Base-by-base conservation (phyloP, 176 grass and related monocot genomes). In the Raddia guianensis region DNA sequence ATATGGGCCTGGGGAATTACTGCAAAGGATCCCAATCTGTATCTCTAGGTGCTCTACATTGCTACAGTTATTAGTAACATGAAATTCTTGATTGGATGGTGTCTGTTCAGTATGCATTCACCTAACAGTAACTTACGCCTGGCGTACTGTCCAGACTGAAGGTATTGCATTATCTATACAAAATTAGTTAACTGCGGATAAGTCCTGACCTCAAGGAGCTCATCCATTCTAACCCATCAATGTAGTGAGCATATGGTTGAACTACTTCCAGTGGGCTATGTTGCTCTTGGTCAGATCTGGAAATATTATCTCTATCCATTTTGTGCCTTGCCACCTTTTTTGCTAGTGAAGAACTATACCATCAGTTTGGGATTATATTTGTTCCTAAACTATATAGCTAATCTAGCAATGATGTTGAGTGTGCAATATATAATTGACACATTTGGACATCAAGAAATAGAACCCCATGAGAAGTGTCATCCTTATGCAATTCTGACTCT, bases 401-500 rank as follows among this genome's bases (percentile, higher is more conserved):
- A 46, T 79, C 52, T 82, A 85, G 42, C 7, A 49, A 34, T 53
- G 6, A 1, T 18, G 45, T 56, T 72, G 49, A 49, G n/a, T 80
- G 6, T 67, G 71, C 57, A 67, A 89, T 48, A 52, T 70, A 82
- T 65, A 89, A 51, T 8, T 80, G 80, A 69, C 63, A 66, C 58
- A 77, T 68, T 72, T 81, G 61, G 78, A 58, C 58, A 27, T 68
- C 6, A 21, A 72, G 79, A 82, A 18, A 70, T 65, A 66, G 71
- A 70, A 82, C 35, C 48, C 48, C 34, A 62, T 68, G 19, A 70
- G 20, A 69, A 64, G 3, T 81, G 42, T 3, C 14, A 1, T 77
- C 65, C 27, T 76, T 85, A 85, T 59, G 73, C 74, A 89, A 78
- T 64, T 66, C 21, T 85, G 74, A 59, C 77, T 77, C 43, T 68